Conservation (phyloP, 192 early-diverging fungal genomes). For the Dispira parvispora region DNA sequence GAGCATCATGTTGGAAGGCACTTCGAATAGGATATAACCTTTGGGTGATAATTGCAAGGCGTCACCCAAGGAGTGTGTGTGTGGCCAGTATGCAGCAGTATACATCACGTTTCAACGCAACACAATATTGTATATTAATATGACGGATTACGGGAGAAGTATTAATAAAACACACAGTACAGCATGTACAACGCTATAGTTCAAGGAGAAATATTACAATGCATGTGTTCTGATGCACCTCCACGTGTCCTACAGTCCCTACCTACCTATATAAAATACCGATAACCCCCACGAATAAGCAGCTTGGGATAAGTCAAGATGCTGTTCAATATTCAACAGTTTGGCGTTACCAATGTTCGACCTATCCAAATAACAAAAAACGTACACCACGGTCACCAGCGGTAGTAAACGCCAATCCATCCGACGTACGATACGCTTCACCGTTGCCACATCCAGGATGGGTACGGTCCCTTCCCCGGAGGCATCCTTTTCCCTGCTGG, state of each 20-base stretch:
- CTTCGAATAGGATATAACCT: conserved; percentile 50
- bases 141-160: neutral
- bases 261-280: conserved; percentile 48
- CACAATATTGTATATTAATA: neutral
- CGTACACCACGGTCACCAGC: conserved; percentile 9
- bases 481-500: no score
- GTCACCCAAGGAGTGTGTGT: no score
- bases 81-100: no score
- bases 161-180: neutral
- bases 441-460: no score
- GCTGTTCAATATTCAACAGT: conserved; percentile 26
- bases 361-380: conserved; percentile 13
- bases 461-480: no score
- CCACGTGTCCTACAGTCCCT: no score
- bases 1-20: conserved; percentile 52
- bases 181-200: neutral
- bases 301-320: conserved; percentile 22
- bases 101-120: neutral
- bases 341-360: conserved; percentile 33
- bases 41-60: no score
- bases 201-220: neutral
- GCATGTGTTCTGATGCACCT: no score
- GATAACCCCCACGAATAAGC: conserved; percentile 45
- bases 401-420: conserved; percentile 12
- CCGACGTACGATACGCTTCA: no score